phyloP scores from a whole-genome alignment of 352 stramenopile genomes.

The Pseudoperonospora humuli region DNA sequence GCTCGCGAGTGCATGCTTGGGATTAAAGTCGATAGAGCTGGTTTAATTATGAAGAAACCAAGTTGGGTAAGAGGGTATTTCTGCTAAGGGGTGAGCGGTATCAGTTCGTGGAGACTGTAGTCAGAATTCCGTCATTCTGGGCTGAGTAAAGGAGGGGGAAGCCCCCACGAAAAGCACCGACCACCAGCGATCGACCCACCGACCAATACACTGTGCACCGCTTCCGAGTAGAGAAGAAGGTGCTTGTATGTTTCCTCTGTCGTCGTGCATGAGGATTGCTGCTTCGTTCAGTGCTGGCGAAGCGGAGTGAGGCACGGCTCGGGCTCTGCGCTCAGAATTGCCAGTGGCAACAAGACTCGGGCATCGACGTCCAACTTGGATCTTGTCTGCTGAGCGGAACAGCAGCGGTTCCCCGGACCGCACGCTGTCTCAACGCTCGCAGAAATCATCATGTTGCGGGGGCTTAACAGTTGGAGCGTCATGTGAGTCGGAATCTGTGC shows the following conservation, averaged over 20 bases:
- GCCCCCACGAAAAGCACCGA: no score
- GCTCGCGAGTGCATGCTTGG: no score
- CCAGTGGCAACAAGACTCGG: constrained; percentile 12
- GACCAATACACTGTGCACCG: no score
- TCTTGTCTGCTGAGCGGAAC: constrained; percentile 13
- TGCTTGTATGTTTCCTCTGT: constrained; percentile 1
- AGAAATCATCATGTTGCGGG: constrained; percentile 7
- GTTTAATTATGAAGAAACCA: no score
- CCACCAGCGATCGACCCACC: no score
- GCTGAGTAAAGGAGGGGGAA: no score
- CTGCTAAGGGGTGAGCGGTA: no score
- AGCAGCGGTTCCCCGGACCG: constrained; percentile 15
- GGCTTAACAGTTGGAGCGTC: constrained; percentile 11
- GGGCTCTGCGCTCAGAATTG: constrained; percentile 18
- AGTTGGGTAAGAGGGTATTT: no score
- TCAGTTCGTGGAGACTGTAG: no score
- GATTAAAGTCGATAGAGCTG: no score
- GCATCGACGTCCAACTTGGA: constrained; percentile 22
- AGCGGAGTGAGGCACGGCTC: constrained; percentile 11
- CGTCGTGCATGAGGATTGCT: not conserved
- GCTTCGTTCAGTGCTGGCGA: constrained; percentile 7
- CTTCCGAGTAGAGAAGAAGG: not conserved
- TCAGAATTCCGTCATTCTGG: no score
- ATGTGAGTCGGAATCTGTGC: constrained; percentile 14
- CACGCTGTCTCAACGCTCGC: constrained; percentile 14